Conservation (phyloP, 371 early-diverging fungal genomes). For the Parasitella parasitica region DNA sequence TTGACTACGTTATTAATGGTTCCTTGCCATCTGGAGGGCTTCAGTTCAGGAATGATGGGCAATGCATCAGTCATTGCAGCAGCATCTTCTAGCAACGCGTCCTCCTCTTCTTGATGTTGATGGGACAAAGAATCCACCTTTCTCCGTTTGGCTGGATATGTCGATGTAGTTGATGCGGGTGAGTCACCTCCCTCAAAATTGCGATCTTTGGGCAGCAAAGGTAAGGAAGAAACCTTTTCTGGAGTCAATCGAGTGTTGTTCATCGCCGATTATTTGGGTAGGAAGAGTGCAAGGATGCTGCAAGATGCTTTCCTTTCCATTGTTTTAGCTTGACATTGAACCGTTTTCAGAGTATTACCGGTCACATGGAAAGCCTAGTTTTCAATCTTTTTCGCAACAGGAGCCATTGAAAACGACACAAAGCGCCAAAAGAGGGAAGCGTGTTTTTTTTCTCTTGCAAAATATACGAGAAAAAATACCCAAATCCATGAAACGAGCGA, state of each 20-base stretch:
- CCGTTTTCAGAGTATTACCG: not conserved
- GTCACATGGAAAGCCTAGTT: not conserved
- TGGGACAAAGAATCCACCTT: conserved; percentile 15
- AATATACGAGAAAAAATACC: not conserved
- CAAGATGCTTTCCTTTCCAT: not conserved
- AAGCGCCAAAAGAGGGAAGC: not conserved
- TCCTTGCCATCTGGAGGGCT: conserved; percentile 56
- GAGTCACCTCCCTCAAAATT: conserved; percentile 47
- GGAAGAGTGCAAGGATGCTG: not conserved
- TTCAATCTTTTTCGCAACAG: no score
- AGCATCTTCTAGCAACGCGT: conserved; percentile 3
- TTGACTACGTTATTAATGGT: conserved; percentile 71
- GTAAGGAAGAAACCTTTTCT: conserved; percentile 5
- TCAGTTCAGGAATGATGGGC: conserved; percentile 18
- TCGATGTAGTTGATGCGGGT: conserved; percentile 28
- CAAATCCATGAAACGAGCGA: conserved; percentile 1
- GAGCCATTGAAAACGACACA: not conserved
- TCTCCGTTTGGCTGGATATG: conserved; percentile 35
- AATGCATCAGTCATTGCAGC: conserved; percentile 9
- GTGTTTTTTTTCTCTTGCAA: not conserved
- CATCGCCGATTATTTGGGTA: not conserved
- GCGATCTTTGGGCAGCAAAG: conserved; percentile 34
- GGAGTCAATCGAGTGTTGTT: conserved; percentile 17
- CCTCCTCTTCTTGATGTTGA: conserved; percentile 11
- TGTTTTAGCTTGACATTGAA: not conserved